Percentiles rank a stretch among this genome's conserved stretches.
Conservation (phyloP, 345 rosid species). For the Arabidopsis thaliana region DNA sequence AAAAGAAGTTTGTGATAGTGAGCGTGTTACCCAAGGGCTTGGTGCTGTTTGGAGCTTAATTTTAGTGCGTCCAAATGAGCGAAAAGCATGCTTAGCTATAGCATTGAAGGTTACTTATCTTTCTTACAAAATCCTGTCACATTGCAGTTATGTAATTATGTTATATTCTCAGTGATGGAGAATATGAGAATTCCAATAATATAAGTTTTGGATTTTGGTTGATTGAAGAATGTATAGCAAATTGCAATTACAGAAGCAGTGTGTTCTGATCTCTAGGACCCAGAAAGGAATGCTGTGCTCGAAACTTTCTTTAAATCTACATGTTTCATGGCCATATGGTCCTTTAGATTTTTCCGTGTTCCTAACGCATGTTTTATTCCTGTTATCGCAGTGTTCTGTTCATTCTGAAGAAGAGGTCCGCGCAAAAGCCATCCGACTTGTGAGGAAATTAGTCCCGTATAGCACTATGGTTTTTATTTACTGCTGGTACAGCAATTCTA, state of each 20-base stretch:
- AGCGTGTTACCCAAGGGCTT: constrained; percentile 96
- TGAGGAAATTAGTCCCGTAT: constrained; percentile 46
- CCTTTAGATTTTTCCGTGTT: constrained; percentile 30
- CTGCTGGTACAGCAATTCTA: constrained; percentile 27
- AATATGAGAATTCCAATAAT: constrained; percentile 10
- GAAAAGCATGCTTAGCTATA: constrained; percentile 82
- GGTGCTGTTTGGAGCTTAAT: constrained; percentile 98
- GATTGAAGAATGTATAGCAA: constrained; percentile 7
- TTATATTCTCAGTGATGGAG: constrained; percentile 32
- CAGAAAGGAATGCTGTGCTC: constrained; percentile 20
- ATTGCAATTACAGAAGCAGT: constrained; percentile 2
- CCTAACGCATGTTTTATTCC: constrained; percentile 41
- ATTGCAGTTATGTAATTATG: constrained; percentile 17
- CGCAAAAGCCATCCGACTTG: constrained; percentile 94
- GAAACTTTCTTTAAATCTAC: constrained; percentile 3
- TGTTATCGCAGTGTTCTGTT: constrained; percentile 78
- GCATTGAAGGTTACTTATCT: constrained; percentile 65
- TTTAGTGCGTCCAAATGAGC: constrained; percentile 83
- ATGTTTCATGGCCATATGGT: constrained; percentile 13
- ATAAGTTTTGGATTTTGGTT: constrained; percentile 17
- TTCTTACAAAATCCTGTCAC: constrained; percentile 24
- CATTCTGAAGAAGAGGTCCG: constrained; percentile 93
- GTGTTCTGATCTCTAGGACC: constrained; percentile 16
- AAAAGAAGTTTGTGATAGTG: constrained; percentile 69
- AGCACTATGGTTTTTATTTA: constrained; percentile 20